Percentiles rank a stretch among this genome's conserved stretches.
These are phyloP conservation scores for Wallacemonas rigidus DNA, from an alignment of 208 protist species.

Conservation along the genomic window DNA sequence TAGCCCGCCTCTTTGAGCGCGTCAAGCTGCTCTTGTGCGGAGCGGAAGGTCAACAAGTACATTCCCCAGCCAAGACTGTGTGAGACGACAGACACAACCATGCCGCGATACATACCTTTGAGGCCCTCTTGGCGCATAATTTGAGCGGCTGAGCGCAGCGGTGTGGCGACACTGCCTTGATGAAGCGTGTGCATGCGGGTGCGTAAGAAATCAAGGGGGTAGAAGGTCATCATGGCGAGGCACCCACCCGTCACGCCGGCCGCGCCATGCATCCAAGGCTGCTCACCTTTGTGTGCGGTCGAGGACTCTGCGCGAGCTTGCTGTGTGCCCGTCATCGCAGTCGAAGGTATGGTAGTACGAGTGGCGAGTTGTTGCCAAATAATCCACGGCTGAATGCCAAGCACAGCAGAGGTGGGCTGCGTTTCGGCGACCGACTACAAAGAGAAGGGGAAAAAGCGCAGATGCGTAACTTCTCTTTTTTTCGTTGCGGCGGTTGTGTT, in stretches of 20 bases:
- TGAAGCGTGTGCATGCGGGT: conserved; percentile 82
- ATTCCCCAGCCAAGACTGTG: conserved; percentile 80
- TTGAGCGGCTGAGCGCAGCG: conserved; percentile 43
- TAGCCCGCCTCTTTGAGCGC: conserved; percentile 23
- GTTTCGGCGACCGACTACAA: too few species aligned
- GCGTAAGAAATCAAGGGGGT: conserved; percentile 84
- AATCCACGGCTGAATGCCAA: too few species aligned
- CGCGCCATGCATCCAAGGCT: conserved; percentile 72
- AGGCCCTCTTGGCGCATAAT: conserved; percentile 71
- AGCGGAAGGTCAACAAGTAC: conserved; percentile 77
- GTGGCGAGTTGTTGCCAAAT: too few species aligned
- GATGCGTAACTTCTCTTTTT: too few species aligned
- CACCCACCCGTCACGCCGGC: conserved; percentile 72
- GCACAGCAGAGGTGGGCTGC: too few species aligned
- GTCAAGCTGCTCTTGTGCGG: conserved; percentile 48
- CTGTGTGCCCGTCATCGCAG: too few species aligned
- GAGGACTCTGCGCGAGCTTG: background rate
- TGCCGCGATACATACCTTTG: conserved; percentile 75
- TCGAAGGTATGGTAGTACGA: too few species aligned
- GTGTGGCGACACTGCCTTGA: conserved; percentile 43
- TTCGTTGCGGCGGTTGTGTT: too few species aligned
- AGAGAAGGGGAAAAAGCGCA: too few species aligned
- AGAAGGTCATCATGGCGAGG: conserved; percentile 75
- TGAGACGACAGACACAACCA: conserved; percentile 65
- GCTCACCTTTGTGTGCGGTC: conserved; percentile 19